Evolutionary conservation across 345 rosid species (phyloP), one percentile per base, ranked within the genome.

Genomic region (Brassica carinata): DNA sequence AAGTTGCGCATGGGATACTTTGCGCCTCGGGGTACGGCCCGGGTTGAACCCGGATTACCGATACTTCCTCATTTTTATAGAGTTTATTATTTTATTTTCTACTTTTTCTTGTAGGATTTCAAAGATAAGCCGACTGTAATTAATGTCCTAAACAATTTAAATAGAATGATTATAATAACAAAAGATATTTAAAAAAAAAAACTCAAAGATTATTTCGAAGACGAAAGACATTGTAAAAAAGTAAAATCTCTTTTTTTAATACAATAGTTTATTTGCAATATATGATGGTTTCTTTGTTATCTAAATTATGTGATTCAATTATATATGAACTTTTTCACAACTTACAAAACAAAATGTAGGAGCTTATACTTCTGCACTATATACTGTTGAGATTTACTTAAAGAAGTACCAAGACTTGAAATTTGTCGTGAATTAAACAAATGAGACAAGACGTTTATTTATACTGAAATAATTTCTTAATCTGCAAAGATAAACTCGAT

Each of bases 1-100:
- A 58, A 58, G 64, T 58, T 59, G 64, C 30, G 31, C 64, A 59
- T 59, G 31, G 64, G 64, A 23, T 59, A 59, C 64, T 59, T 23
- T 23, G 64, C 9, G 26, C 29, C 6, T 59, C 2, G 64, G 31
- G 9, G 8, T 59, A 19, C 64, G 64, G 14, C 64, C 64, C 5
- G 0, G 64, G 64, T 23, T 23, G 23, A 57, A 55, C 23, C 23
- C 17, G 27, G 62, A 57, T 7, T 27, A 17, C 17, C 17, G 18
- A 51, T 5, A 51, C n/a, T 51, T 51, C 58, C 8, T 51, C 19
- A 51, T n/a, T 15, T n/a, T n/a, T 6, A 43, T 51, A 51, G 57
- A 51, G 18, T 51, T 51, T 51, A 14, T 51, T 51, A 51, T 51
- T 51, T 51, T 51, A 14, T 48, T 4, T 34, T 43, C 53, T 45